Evolutionary conservation across 1,284 basidiomycete species (phyloP).

Genomic region (Fomitopsis schrenkii): DNA sequence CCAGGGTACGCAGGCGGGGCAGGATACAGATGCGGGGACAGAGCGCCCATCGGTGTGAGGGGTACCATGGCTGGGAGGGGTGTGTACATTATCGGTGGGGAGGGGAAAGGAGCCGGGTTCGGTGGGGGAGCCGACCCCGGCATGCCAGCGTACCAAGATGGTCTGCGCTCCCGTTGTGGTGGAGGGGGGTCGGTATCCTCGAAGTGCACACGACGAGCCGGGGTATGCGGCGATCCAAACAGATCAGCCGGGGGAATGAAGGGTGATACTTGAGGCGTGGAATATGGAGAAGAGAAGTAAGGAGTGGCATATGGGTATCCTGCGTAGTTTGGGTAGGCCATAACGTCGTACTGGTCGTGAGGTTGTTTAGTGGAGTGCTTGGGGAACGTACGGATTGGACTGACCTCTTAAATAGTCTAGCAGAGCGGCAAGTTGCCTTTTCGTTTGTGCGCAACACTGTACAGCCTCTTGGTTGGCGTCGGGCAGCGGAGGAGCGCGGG

Average conservation of each 20-base stretch:
- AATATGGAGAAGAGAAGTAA: constrained; percentile 20
- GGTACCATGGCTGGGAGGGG: constrained; percentile 21
- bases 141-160: constrained; percentile 27
- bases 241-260: constrained; percentile 25
- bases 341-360: not conserved
- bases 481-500: not conserved
- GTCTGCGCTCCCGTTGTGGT: constrained; percentile 18
- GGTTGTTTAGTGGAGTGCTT: not conserved
- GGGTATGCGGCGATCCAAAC: constrained; percentile 13
- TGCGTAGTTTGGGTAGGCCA: constrained; percentile 2
- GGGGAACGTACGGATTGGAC: not conserved
- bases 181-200: constrained; percentile 17
- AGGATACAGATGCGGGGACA: constrained; percentile 9
- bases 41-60: constrained; percentile 8
- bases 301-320: constrained; percentile 15
- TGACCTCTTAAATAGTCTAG: not conserved
- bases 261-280: constrained; percentile 24
- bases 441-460: not conserved
- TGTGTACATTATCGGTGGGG: constrained; percentile 23
- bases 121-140: constrained; percentile 19
- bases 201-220: constrained; percentile 22
- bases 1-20: constrained; percentile 9
- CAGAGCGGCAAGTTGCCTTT: not conserved
- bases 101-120: constrained; percentile 25
- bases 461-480: not conserved